Base-by-base conservation (phyloP, 768 basidiomycete species). In the Serendipita sp. region DNA sequence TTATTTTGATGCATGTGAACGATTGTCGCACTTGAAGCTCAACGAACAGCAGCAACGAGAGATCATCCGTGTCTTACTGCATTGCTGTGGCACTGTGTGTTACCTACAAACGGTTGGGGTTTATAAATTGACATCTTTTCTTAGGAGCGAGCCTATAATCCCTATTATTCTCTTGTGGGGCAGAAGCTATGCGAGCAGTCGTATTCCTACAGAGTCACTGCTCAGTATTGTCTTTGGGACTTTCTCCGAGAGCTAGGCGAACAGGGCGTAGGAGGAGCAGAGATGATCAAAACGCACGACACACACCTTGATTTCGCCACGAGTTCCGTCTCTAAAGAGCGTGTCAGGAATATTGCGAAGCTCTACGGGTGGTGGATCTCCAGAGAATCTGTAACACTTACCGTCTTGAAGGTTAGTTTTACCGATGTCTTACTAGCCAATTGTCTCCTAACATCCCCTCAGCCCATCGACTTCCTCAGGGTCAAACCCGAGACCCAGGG, bases 221-320 rank as follows among this genome's bases (percentile, higher is more conserved):
- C 97, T 23, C 96, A 97, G 70, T 98, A 90, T 72, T 90, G 85
- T 68, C 75, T 98, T 3, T 99, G 96, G 96, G 96, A 99, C 72
- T 94, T 98, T 71, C 75, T 98, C 33, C 86, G 95, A 6, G 90
- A 90, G 66, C 76, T 98, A 48, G 95, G 92, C 11, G 91, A 96
- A 0, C 88, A 86, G 70, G 75, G 91, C 44, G 78, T 89, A 10
- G 27, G 36, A 11, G 55, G 55, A 10, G 23, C 36, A 69, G 88
- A 88, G 71, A 82, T 79, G 65, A 63, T 76, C 36, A 71, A 73
- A 50, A 76, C 80, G n/a, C 76, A 80, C 48, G 79, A 79, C 23
- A 52, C 44, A 11, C 76, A 75, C 44, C 70, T 67, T 11, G 73
- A 70, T 10, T 74, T 75, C 62, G 77, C 83, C 16, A 74, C 78